phyloP scores from a whole-genome alignment of 2,329 filamentous ascomycete genomes.

The Akanthomyces muscarius region DNA sequence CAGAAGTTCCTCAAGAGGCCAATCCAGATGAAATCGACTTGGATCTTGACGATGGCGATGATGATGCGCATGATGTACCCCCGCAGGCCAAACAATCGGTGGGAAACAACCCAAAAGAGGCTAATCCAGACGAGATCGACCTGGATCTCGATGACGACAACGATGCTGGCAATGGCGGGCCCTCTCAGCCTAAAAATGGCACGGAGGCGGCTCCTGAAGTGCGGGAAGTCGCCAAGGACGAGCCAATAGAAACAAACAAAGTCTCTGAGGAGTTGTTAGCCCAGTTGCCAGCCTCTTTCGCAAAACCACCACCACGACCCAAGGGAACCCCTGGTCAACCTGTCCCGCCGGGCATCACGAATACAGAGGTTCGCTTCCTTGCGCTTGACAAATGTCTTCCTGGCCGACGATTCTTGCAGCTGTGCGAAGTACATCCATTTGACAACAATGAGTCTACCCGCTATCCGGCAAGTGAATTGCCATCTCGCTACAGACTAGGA shows the following conservation, averaged over 20 bases:
- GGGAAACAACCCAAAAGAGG: conserved; percentile 19
- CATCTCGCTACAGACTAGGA: conserved; percentile 54
- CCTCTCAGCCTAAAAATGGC: conserved; percentile 23
- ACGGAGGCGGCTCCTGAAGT: neutral
- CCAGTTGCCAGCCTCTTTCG: conserved; percentile 74
- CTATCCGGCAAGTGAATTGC: conserved; percentile 21
- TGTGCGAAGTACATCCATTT: conserved; percentile 59
- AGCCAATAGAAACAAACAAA: conserved; percentile 22
- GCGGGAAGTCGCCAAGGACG: conserved; percentile 9
- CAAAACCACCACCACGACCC: conserved; percentile 35
- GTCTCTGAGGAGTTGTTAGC: conserved; percentile 64
- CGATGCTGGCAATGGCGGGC: conserved; percentile 22
- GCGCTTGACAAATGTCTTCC: conserved; percentile 89
- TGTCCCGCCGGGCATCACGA: conserved; percentile 68
- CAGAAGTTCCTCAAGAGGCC: conserved; percentile 21
- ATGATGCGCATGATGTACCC: conserved; percentile 11
- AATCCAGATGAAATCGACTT: conserved; percentile 72
- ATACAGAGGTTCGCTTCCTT: conserved; percentile 77
- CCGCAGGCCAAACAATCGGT: conserved; percentile 21
- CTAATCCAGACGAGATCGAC: conserved; percentile 67
- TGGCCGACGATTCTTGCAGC: conserved; percentile 74
- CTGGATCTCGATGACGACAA: conserved; percentile 56
- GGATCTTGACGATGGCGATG: conserved; percentile 52
- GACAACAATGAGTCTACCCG: conserved; percentile 28
- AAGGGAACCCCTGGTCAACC: conserved; percentile 52